Evolutionary conservation across 768 basidiomycete genomes (phyloP).

Genomic region (Gyrodon lividus): DNA sequence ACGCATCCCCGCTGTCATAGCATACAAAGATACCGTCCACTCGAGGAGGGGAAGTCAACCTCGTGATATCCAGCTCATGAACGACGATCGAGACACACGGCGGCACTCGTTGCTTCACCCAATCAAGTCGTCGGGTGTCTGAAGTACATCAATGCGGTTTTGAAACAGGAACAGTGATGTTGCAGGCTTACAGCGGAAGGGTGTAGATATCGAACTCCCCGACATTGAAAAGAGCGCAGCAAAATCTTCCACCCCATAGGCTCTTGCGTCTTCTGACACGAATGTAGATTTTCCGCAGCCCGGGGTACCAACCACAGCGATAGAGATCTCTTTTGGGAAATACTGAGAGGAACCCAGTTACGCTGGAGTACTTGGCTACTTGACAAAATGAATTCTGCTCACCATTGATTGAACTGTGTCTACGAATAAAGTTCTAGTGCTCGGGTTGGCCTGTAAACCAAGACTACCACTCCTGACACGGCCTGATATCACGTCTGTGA

Average conservation of each 20-base stretch:
- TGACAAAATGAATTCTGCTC: slow-evolving; percentile 9
- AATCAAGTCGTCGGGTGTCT: slow-evolving; percentile 34
- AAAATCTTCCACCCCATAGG: slow-evolving; percentile 52
- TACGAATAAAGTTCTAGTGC: slow-evolving; percentile 14
- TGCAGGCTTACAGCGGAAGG: slow-evolving; percentile 41
- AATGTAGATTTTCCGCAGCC: slow-evolving; percentile 86
- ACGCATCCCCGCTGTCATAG: slow-evolving; percentile 67
- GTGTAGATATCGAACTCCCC: slow-evolving; percentile 34
- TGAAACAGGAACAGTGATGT: neutral
- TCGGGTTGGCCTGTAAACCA: slow-evolving; percentile 40
- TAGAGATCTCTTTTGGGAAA: slow-evolving; percentile 42
- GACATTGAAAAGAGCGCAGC: slow-evolving; percentile 30
- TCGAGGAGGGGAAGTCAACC: slow-evolving; percentile 55
- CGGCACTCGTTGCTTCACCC: slow-evolving; percentile 40
- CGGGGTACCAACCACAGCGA: slow-evolving; percentile 76
- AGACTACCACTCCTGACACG: slow-evolving; percentile 63
- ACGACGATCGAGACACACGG: slow-evolving; percentile 48
- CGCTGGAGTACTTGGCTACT: neutral
- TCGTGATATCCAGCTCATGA: slow-evolving; percentile 53
- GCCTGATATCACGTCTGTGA: slow-evolving; percentile 38
- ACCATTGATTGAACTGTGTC: slow-evolving; percentile 26
- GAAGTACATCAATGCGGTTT: slow-evolving; percentile 25
- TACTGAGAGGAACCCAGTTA: slow-evolving; percentile 19
- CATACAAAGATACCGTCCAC: slow-evolving; percentile 84
- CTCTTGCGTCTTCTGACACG: slow-evolving; percentile 72